Evolutionary conservation across 2,329 filamentous ascomycete genomes (phyloP), one percentile per base, ranked within the genome.

Genomic region (Bisporella sp.): DNA sequence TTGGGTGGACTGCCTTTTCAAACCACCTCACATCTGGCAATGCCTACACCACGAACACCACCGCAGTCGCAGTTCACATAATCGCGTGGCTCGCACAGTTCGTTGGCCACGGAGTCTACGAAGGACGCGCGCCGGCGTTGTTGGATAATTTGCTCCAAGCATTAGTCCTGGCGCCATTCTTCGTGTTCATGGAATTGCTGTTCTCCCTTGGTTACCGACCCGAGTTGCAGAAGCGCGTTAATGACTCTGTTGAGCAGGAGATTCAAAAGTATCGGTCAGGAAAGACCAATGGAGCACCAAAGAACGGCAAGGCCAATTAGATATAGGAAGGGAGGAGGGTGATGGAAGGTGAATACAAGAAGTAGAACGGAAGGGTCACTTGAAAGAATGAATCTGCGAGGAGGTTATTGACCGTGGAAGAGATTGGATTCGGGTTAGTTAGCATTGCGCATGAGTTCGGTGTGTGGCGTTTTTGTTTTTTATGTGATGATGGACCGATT

Each of bases 101-200:
- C 64, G 62, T 97, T 46, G 93, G 93, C 31, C 93, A 99, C 64
- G 91, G 90, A 37, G 81, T 78, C 46, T 97, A 89, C 60, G 93
- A 97, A 70, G 82, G 87, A 21, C 82, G 92, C 47, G 89, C 91
- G 3, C 93, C 92, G 6, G 92, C 91, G 4, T 72, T 97, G 56
- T 73, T 97, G 45, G 91, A 97, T 70, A 97, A 96, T 64, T 71
- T 97, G 41, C 76, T 95, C 45, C 93, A 97, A 70, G 91, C 93
- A 31, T 69, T 97, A 57, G 92, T 97, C 64, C 76, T 97, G 29
- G 93, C 93, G 0, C 93, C 93, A 6, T 85, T 99, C 63, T 99
- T 97, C 62, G 92, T 97, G 52, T 99, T 93, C 88, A 85, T 99
- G 61, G 91, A 97, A 72, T 71, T 95, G 29, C 76, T 99, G 30